Percentiles rank a stretch among this genome's conserved stretches.
phyloP scores from a whole-genome alignment of 345 rosid species.

The Bretschneidera sinensis region DNA sequence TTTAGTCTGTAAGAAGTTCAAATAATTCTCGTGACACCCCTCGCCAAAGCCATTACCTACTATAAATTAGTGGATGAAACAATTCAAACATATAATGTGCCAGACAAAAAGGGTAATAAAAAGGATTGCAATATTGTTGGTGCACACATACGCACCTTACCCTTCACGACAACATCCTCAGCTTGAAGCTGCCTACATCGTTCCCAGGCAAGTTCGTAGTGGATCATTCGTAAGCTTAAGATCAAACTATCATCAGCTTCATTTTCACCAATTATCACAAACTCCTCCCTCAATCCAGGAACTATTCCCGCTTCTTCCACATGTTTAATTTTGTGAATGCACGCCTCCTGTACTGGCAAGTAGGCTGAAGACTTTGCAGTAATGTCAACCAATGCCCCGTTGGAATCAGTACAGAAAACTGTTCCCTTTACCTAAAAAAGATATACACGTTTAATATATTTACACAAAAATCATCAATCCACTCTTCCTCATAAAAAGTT shows the following conservation, averaged over 20 bases:
- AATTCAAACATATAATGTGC: neutral
- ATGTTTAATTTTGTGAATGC: slow-evolving; percentile 64
- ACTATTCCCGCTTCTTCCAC: slow-evolving; percentile 86
- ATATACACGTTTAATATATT: neutral
- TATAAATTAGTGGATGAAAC: neutral
- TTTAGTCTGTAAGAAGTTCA: neutral
- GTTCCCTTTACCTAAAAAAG: slow-evolving; percentile 73
- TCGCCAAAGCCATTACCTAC: neutral
- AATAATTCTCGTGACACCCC: neutral
- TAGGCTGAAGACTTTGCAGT: slow-evolving; percentile 82
- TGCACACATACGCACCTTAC: slow-evolving; percentile 52
- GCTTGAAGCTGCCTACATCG: slow-evolving; percentile 95
- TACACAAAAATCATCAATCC: slow-evolving; percentile 4
- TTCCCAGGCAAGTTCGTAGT: slow-evolving; percentile 91
- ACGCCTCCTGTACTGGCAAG: slow-evolving; percentile 75
- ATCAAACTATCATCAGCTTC: slow-evolving; percentile 81
- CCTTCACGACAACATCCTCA: slow-evolving; percentile 88
- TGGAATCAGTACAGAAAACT: slow-evolving; percentile 58
- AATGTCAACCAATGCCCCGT: slow-evolving; percentile 84
- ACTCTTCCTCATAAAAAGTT: neutral
- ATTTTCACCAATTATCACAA: slow-evolving; percentile 73
- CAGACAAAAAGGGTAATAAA: neutral
- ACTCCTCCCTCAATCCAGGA: slow-evolving; percentile 80
- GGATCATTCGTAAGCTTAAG: slow-evolving; percentile 68
- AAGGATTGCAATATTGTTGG: neutral